Evolutionary conservation across 1,284 basidiomycete species (phyloP), one percentile per base, ranked within the genome.

Genomic region (Rugosomyces carneus): DNA sequence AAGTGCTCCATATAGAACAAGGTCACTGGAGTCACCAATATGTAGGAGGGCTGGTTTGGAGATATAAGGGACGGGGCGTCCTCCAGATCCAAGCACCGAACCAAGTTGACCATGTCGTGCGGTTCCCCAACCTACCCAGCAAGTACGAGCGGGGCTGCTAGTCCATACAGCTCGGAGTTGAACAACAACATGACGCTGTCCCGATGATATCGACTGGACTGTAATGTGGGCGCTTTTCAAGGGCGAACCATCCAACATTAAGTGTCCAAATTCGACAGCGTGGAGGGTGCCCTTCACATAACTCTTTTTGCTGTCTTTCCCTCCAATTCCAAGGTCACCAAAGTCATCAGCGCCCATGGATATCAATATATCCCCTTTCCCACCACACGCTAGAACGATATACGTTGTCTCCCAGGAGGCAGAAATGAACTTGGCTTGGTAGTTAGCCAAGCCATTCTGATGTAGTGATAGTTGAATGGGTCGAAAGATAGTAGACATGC

Each of bases 321-420:
- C 50, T 10, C 76, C 78, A 32, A 74, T 57, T 1, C 88, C 91
- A 26, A 91, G 72, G 58, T 86, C 83, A 2, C 89, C 89, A 59
- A 84, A 92, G 60, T 92, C 90, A 61, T 93, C 75, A 1, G 81
- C 75, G 0, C 92, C 92, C 69, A 89, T 80, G 0, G 89, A 81
- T 21, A 94, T 58, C n/a, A 93, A 55, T 1, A 83, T 59, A 56
- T 93, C 88, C 31, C 53, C 61, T 27, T 58, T 57, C 16, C 58
- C 66, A 7, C 60, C 52, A 35, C 57, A 59, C 15, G 70, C 67
- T 3, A 84, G 57, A 6, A 79, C 81, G 32, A 90, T 66, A 59
- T 86, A 91, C 40, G 80, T 82, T 5, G 89, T 89, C 60, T 93
- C 87, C 90, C 91, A 94, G 20, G 80, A 76, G 1, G 83, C 77